These are phyloP conservation scores for Silybum marianum DNA, from an alignment of 129 eudicot species.

Conservation along the genomic window DNA sequence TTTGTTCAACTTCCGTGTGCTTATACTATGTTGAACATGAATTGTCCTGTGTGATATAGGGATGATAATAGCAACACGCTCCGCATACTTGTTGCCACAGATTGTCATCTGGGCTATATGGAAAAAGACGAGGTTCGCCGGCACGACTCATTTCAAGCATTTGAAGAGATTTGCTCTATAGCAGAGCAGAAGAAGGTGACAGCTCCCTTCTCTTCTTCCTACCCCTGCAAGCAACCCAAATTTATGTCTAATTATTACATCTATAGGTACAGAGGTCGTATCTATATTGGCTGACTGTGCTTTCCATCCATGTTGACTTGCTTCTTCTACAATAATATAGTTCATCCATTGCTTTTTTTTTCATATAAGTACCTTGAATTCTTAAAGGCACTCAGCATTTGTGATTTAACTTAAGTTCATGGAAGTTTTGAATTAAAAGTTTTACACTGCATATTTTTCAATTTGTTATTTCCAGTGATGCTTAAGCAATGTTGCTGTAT, in stretches of 20 bases:
- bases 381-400: neutral
- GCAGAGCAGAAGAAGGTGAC: constrained; percentile 85
- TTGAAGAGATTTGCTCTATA: constrained; percentile 95
- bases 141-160: constrained; percentile 93
- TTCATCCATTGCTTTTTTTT: neutral
- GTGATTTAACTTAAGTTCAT: neutral
- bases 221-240: neutral
- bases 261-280: neutral
- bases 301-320: neutral
- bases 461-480: neutral
- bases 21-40: constrained; percentile 4
- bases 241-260: neutral
- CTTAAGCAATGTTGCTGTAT: neutral
- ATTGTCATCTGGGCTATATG: constrained; percentile 97
- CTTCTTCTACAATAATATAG: constrained; percentile 8
- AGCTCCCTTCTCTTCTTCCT: neutral
- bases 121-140: constrained; percentile 95
- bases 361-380: constrained; percentile 5
- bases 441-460: neutral
- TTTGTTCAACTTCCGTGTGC: neutral
- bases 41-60: constrained; percentile 44
- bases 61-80: constrained; percentile 71
- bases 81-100: constrained; percentile 91
- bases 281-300: neutral
- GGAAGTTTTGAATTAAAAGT: neutral